Evolutionary conservation across 257 asterid genomes (phyloP).

Genomic region (Solanum rostratum): DNA sequence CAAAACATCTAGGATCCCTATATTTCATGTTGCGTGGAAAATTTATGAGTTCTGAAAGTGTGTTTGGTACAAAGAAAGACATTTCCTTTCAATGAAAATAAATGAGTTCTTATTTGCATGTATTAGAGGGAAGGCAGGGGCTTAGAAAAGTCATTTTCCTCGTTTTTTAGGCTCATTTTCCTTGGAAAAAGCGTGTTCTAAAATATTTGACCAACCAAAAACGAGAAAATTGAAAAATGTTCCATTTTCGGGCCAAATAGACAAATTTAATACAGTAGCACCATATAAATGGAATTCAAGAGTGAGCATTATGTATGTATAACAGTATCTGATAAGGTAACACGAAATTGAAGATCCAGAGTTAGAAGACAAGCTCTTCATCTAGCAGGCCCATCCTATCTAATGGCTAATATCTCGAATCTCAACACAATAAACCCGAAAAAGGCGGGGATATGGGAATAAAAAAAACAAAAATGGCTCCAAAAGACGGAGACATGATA

Average conservation of each 20-base stretch:
- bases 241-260: neutral
- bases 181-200: too few species aligned
- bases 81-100: too few species aligned
- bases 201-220: neutral
- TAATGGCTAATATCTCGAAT: neutral
- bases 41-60: too few species aligned
- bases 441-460: neutral
- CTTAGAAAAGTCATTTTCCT: too few species aligned
- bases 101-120: too few species aligned
- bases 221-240: neutral
- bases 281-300: neutral
- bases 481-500: neutral
- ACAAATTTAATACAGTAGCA: neutral
- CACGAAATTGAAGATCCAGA: neutral
- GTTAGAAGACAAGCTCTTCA: neutral
- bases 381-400: neutral
- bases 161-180: too few species aligned
- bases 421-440: neutral
- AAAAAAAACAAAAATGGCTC: neutral
- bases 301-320: neutral
- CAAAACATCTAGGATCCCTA: too few species aligned
- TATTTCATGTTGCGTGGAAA: too few species aligned
- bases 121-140: too few species aligned
- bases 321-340: neutral
- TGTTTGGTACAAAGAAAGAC: too few species aligned